Conservation (phyloP, 345 rosid species). For the Corymbia maculata region DNA sequence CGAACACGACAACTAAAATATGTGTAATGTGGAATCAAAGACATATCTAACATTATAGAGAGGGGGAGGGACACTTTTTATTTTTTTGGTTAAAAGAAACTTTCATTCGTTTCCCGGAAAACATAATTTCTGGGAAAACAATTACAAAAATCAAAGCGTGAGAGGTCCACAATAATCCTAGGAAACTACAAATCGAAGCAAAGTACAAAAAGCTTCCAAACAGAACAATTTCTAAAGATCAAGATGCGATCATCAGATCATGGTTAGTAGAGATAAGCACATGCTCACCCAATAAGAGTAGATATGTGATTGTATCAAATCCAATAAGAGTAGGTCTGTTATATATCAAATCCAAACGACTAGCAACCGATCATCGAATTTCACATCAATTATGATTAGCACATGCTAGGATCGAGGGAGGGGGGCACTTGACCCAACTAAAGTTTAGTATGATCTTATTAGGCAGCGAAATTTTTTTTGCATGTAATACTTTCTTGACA, state of each 20-base stretch:
- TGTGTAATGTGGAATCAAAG: not conserved
- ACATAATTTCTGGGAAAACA: no score
- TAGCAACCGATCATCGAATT: fast-evolving
- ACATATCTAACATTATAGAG: fast-evolving
- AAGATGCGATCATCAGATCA: not conserved
- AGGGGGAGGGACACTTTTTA: not conserved
- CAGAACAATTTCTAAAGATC: not conserved
- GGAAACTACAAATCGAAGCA: not conserved
- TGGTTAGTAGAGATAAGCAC: not conserved
- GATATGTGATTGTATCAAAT: no score
- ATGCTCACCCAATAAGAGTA: not conserved
- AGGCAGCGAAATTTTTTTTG: not conserved
- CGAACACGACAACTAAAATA: no score
- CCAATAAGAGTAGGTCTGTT: no score
- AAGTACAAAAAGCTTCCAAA: not conserved
- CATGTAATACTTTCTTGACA: not conserved
- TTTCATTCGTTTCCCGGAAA: not conserved
- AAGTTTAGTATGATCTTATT: not conserved
- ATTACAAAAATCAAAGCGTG: not conserved
- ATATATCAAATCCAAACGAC: not conserved
- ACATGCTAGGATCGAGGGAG: not conserved
- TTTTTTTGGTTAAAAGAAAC: no score
- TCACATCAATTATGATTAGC: not conserved
- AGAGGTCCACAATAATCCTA: not conserved
- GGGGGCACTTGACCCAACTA: not conserved